These are phyloP conservation scores for Neurospora sp. DNA, from an alignment of 495 filamentous ascomycete genomes.

Conservation along the genomic window DNA sequence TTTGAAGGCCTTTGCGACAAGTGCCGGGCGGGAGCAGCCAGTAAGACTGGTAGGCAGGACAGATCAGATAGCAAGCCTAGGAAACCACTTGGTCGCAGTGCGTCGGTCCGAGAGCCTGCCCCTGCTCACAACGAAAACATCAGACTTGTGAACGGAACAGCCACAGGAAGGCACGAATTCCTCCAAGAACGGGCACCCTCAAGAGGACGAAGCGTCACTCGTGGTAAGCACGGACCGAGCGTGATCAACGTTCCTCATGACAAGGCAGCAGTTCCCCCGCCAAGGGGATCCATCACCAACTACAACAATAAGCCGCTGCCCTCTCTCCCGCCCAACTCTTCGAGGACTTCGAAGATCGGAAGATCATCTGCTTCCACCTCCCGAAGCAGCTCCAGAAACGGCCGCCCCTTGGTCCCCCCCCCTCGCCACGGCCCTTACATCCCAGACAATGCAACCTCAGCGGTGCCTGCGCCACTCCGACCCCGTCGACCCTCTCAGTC, in stretches of 20 bases:
- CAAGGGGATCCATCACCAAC: background rate
- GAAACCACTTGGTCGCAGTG: background rate
- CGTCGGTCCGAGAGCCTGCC: background rate
- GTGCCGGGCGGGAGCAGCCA: background rate
- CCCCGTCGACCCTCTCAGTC: background rate
- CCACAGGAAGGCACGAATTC: background rate
- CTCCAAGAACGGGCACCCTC: background rate
- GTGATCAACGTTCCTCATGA: background rate
- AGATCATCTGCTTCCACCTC: background rate
- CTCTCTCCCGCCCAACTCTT: background rate
- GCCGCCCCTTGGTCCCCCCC: background rate
- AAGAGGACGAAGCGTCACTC: background rate
- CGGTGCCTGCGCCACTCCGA: background rate
- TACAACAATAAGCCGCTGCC: background rate
- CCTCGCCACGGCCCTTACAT: background rate
- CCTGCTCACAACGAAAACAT: background rate
- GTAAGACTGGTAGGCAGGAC: background rate
- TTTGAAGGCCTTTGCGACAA: background rate
- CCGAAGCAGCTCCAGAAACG: background rate
- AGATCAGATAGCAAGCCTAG: background rate
- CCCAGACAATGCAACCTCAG: background rate
- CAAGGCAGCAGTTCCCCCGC: background rate
- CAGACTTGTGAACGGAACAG: background rate
- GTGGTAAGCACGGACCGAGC: background rate
- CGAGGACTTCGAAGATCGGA: background rate